These are phyloP conservation scores for Madurella mycetomatis DNA, from an alignment of 2,329 filamentous ascomycete genomes.

Conservation along the genomic window DNA sequence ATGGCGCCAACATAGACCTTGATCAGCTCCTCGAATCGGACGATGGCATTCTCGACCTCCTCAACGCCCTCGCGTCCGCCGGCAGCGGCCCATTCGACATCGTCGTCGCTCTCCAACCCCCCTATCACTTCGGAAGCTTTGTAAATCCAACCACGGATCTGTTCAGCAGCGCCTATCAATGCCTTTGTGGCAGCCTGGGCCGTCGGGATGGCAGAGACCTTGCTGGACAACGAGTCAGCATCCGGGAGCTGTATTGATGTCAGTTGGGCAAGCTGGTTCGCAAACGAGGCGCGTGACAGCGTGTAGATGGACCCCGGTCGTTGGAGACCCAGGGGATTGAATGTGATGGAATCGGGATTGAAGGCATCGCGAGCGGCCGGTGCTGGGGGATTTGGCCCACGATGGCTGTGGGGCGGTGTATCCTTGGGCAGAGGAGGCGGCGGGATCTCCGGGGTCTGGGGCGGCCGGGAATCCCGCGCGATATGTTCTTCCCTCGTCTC, in stretches of 20 bases:
- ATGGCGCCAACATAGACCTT: constrained; percentile 93
- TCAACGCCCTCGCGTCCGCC: constrained; percentile 78
- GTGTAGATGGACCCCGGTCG: constrained; percentile 89
- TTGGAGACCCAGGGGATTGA: constrained; percentile 60
- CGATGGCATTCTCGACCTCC: constrained; percentile 69
- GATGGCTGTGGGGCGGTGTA: constrained; percentile 39
- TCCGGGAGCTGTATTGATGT: constrained; percentile 87
- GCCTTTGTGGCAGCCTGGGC: constrained; percentile 79
- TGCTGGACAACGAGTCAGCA: constrained; percentile 74
- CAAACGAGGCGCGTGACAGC: constrained; percentile 85
- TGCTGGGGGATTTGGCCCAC: constrained; percentile 24
- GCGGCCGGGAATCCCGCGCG: constrained; percentile 43
- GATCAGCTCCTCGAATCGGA: constrained; percentile 81
- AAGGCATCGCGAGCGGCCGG: constrained; percentile 36
- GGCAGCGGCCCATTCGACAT: constrained; percentile 92
- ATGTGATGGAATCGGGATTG: constrained; percentile 51
- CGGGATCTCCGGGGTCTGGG: constrained; percentile 35
- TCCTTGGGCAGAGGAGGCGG: constrained; percentile 51
- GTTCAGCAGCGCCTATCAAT: constrained; percentile 80
- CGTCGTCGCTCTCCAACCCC: constrained; percentile 89
- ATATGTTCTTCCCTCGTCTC: constrained; percentile 56
- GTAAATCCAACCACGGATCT: constrained; percentile 89
- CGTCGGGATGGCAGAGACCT: constrained; percentile 78
- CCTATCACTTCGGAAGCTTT: constrained; percentile 87
- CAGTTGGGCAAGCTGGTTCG: constrained; percentile 85